A percentile compares a stretch with the other conserved stretches of the same genome.
Conservation (phyloP, 108 stramenopile species). For the Aurantiochytrium sp. region DNA sequence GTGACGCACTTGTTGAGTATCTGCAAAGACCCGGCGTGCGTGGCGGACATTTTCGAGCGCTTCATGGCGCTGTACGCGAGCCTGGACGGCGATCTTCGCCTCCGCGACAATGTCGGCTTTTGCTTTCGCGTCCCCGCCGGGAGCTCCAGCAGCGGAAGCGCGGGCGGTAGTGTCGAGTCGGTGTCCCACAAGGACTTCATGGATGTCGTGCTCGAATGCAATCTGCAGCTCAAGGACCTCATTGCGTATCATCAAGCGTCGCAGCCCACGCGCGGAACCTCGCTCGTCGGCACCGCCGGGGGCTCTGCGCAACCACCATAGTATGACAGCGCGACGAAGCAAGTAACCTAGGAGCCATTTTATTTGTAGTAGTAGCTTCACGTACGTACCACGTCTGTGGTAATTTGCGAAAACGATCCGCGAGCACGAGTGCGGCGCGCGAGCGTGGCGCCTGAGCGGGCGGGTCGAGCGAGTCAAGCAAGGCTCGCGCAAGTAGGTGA, state of each 20-base stretch:
- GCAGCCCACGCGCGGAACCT: background rate
- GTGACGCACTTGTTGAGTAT: background rate
- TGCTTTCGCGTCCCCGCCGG: background rate
- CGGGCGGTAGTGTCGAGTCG: background rate
- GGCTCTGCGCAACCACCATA: background rate
- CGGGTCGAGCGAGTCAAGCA: too few species aligned
- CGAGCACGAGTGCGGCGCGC: too few species aligned
- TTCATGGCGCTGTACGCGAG: background rate
- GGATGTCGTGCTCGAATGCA: background rate
- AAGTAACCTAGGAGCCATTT: too few species aligned
- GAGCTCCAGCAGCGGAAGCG: background rate
- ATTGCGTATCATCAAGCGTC: background rate
- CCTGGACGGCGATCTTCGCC: background rate
- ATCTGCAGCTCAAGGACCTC: background rate
- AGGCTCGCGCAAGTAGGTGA: too few species aligned
- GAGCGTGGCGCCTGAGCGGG: too few species aligned
- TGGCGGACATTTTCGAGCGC: background rate
- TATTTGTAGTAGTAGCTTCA: too few species aligned
- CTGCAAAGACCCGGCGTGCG: background rate
- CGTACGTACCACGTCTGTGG: too few species aligned
- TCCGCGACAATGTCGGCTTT: slow-evolving; percentile 7
- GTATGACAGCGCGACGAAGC: background rate
- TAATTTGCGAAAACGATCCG: too few species aligned
- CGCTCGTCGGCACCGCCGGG: background rate
- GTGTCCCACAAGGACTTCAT: slow-evolving; percentile 5